Evolutionary conservation across 2,329 filamentous ascomycete species (phyloP).

Genomic region (Incumbomyces lentus): DNA sequence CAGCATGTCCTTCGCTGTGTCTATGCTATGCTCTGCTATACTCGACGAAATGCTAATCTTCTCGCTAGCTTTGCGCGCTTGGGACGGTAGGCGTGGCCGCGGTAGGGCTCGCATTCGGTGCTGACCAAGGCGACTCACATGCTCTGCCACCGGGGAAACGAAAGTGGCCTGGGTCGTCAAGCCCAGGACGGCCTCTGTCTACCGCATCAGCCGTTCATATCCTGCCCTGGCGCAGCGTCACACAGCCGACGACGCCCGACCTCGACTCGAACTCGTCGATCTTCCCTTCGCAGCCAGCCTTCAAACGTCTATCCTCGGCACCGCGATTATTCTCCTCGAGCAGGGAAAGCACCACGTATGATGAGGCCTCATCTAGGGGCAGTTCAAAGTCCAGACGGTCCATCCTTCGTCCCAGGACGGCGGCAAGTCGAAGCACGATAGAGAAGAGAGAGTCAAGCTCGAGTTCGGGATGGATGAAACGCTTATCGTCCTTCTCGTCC

Average conservation of each 20-base stretch:
- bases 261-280: neutral
- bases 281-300: slow-evolving; percentile 7
- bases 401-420: slow-evolving; percentile 15
- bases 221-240: slow-evolving; percentile 6
- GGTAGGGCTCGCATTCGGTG: slow-evolving; percentile 48
- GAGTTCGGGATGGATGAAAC: slow-evolving; percentile 17
- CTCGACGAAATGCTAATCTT: slow-evolving; percentile 1
- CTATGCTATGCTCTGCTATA: neutral
- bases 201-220: slow-evolving; percentile 2
- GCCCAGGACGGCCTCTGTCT: slow-evolving; percentile 23
- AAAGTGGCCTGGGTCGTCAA: slow-evolving; percentile 27
- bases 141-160: slow-evolving; percentile 24
- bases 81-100: slow-evolving; percentile 53
- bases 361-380: slow-evolving; percentile 15
- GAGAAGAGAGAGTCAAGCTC: slow-evolving; percentile 14
- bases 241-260: slow-evolving; percentile 10
- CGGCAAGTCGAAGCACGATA: slow-evolving; percentile 14
- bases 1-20: neutral
- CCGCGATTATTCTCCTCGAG: slow-evolving; percentile 12
- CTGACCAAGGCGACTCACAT: slow-evolving; percentile 29
- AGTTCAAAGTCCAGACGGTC: slow-evolving; percentile 18
- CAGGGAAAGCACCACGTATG: slow-evolving; percentile 7
- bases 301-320: slow-evolving; percentile 13
- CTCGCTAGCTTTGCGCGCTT: slow-evolving; percentile 49
- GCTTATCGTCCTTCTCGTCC: slow-evolving; percentile 15